phyloP scores from a whole-genome alignment of 2,329 filamentous ascomycete species.

The Colletotrichum lupini region DNA sequence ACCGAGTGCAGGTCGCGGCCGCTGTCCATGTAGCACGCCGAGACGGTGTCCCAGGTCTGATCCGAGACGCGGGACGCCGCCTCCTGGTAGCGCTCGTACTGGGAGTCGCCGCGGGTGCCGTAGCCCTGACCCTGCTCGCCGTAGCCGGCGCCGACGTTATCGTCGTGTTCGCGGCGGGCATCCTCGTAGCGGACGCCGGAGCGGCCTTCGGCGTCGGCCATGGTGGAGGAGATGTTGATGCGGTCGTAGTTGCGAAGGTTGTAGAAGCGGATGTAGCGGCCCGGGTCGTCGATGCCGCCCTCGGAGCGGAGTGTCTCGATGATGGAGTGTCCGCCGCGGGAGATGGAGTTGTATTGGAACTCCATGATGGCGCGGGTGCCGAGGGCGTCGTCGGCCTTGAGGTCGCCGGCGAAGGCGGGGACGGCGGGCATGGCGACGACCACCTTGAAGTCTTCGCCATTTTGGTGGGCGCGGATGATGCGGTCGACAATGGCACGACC shows the following conservation, averaged over 20 bases:
- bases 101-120: constrained; percentile 46
- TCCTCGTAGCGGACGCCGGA: constrained; percentile 76
- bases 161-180: constrained; percentile 73
- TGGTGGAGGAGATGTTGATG: constrained; percentile 75
- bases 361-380: constrained; percentile 90
- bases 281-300: constrained; percentile 76
- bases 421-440: constrained; percentile 84
- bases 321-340: constrained; percentile 80
- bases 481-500: constrained; percentile 83
- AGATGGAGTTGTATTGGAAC: constrained; percentile 85
- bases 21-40: constrained; percentile 84
- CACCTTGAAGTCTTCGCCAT: constrained; percentile 75
- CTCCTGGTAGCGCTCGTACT: constrained; percentile 79
- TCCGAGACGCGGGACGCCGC: constrained; percentile 67
- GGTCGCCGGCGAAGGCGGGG: constrained; percentile 84
- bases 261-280: constrained; percentile 84
- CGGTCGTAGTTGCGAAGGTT: constrained; percentile 88
- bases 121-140: constrained; percentile 47
- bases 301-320: constrained; percentile 74
- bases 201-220: constrained; percentile 69
- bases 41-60: constrained; percentile 78
- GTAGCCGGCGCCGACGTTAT: constrained; percentile 61
- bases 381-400: constrained; percentile 77
- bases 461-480: constrained; percentile 75
- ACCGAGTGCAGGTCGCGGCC: constrained; percentile 74